phyloP scores from a whole-genome alignment of 345 rosid species.

The Gossypium stocksii region DNA sequence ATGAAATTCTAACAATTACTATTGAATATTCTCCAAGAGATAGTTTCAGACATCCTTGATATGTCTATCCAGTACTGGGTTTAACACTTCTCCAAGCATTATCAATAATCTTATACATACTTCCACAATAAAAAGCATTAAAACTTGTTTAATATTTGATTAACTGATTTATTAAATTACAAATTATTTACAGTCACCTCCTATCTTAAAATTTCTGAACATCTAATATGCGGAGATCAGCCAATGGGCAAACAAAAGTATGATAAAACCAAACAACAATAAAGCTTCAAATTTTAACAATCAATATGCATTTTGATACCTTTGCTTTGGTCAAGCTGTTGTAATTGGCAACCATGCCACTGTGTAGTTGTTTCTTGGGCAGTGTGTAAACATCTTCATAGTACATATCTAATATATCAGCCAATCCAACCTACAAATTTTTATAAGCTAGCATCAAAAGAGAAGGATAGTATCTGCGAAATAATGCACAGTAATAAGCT shows the following conservation, averaged over 20 bases:
- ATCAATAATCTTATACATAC: neutral
- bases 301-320: constrained; percentile 35
- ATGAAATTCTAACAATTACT: neutral
- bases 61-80: neutral
- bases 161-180: neutral
- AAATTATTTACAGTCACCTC: neutral
- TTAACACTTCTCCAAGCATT: neutral
- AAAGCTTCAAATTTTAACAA: constrained; percentile 3
- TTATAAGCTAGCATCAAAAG: constrained; percentile 21
- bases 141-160: constrained; percentile 6
- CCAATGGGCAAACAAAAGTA: neutral
- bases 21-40: neutral
- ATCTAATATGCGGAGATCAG: neutral
- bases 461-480: neutral
- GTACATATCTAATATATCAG: constrained; percentile 70
- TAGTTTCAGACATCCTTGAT: neutral
- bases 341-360: constrained; percentile 37
- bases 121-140: neutral
- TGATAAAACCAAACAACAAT: constrained; percentile 2
- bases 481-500: neutral
- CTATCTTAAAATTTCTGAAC: neutral
- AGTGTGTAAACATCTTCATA: constrained; percentile 80
- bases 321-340: constrained; percentile 47
- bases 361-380: constrained; percentile 58
- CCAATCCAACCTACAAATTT: constrained; percentile 66